Evolutionary conservation across 352 stramenopile species (phyloP).

Genomic region (Pythium rishiriense): DNA sequence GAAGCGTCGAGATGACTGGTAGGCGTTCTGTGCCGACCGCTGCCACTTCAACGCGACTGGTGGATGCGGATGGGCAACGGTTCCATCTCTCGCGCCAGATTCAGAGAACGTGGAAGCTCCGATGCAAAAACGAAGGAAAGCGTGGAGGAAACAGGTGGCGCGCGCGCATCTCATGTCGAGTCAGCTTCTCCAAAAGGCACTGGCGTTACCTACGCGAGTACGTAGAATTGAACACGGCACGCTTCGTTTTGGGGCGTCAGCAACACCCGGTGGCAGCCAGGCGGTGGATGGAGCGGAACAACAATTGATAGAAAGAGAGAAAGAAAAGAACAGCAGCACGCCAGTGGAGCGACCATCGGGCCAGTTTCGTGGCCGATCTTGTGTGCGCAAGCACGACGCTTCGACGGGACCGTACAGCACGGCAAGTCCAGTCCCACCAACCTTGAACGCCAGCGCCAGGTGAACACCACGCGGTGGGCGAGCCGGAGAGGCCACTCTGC

Average conservation of each 20-base stretch:
- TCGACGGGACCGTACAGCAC: background rate
- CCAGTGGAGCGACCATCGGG: background rate
- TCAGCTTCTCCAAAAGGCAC: slow-evolving; percentile 16
- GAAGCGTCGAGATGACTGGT: slow-evolving; percentile 18
- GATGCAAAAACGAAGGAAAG: background rate
- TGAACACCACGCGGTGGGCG: background rate
- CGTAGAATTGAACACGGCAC: slow-evolving; percentile 6
- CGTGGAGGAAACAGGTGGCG: background rate
- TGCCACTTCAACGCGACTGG: slow-evolving; percentile 18
- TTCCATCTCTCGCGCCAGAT: slow-evolving; percentile 1
- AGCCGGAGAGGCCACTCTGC: background rate
- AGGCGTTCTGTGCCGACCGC: slow-evolving; percentile 2
- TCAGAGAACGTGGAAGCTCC: background rate
- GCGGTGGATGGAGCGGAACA: no score
- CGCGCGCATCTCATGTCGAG: slow-evolving; percentile 14
- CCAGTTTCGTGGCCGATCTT: slow-evolving; percentile 1
- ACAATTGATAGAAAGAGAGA: no score
- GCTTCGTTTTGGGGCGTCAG: background rate
- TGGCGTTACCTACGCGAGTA: slow-evolving; percentile 9
- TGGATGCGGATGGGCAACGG: slow-evolving; percentile 3
- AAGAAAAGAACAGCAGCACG: background rate
- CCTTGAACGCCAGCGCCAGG: background rate
- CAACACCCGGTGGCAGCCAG: background rate
- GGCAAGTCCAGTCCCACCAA: background rate
- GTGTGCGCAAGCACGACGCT: background rate